Conservation (phyloP, 352 stramenopile species). For the Phytophthora pinifolia region DNA sequence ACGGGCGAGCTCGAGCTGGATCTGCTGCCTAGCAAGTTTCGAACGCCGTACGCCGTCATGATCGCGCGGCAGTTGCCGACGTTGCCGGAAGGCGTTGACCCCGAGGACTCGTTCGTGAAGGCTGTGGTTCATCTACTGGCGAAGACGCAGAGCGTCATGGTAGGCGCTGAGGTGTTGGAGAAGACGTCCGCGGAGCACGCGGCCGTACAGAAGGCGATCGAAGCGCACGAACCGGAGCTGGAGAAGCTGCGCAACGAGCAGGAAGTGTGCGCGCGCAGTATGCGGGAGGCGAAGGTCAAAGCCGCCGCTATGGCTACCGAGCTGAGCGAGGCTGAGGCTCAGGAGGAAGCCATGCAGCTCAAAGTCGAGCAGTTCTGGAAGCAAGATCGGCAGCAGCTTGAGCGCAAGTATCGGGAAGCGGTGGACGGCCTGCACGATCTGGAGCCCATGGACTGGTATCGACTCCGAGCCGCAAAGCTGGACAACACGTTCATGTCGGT, state of each 20-base stretch:
- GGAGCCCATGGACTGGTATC: slow-evolving; percentile 75
- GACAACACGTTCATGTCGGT: slow-evolving; percentile 61
- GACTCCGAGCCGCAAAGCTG: slow-evolving; percentile 57
- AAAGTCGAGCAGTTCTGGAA: slow-evolving; percentile 85
- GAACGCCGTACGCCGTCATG: slow-evolving; percentile 79
- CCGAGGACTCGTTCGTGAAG: slow-evolving; percentile 66
- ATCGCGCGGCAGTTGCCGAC: slow-evolving; percentile 69
- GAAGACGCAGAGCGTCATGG: slow-evolving; percentile 76
- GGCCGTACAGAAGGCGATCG: slow-evolving; percentile 25
- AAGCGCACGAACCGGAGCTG: slow-evolving; percentile 26
- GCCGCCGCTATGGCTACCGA: slow-evolving; percentile 37
- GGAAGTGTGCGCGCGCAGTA: slow-evolving; percentile 45
- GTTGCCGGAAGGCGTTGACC: slow-evolving; percentile 71
- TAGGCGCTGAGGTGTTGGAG: slow-evolving; percentile 64
- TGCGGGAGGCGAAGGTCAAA: slow-evolving; percentile 34
- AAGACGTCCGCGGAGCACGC: slow-evolving; percentile 49
- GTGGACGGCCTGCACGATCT: slow-evolving; percentile 53
- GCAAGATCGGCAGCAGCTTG: slow-evolving; percentile 48
- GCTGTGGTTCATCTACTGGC: slow-evolving; percentile 68
- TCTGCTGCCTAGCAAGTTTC: slow-evolving; percentile 64
- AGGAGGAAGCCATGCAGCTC: slow-evolving; percentile 74
- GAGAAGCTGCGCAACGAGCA: slow-evolving; percentile 56
- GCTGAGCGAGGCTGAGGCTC: slow-evolving; percentile 42
- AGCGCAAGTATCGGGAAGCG: slow-evolving; percentile 63
- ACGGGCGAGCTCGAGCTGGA: slow-evolving; percentile 66